Conservation (phyloP, 768 basidiomycete genomes). For the Russula earlei region DNA sequence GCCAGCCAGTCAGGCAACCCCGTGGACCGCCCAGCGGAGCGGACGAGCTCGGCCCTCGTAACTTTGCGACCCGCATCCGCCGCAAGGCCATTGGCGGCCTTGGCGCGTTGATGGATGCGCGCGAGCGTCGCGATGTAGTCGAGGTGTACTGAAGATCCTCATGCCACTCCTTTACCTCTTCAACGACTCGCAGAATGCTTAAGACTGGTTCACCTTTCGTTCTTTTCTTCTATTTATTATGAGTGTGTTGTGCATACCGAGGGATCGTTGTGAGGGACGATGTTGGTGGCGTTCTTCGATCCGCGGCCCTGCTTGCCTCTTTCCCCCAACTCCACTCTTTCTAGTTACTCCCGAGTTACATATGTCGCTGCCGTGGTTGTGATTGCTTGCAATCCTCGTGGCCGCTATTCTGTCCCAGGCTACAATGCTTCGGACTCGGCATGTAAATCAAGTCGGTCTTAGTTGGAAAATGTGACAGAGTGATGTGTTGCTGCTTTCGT, state of each 20-base stretch:
- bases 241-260: conserved; percentile 12
- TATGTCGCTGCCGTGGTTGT: not conserved
- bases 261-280: conserved; percentile 6
- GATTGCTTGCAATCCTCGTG: conserved; percentile 13
- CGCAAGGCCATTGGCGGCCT: conserved; percentile 78
- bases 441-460: conserved; percentile 12
- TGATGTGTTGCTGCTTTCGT: conserved; percentile 1
- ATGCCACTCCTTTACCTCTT: not conserved
- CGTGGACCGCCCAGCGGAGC: conserved; percentile 79
- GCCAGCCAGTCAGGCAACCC: conserved; percentile 76
- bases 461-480: conserved; percentile 14
- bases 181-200: conserved; percentile 9
- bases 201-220: conserved; percentile 18
- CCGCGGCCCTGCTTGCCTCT: conserved; percentile 6
- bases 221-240: conserved; percentile 18
- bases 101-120: conserved; percentile 68
- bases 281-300: conserved; percentile 4
- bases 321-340: conserved; percentile 9
- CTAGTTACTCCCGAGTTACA: conserved; percentile 6
- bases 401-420: not conserved
- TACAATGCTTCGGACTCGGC: conserved; percentile 1
- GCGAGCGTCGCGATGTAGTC: conserved; percentile 56
- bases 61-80: conserved; percentile 80
- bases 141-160: conserved; percentile 15
- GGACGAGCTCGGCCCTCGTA: conserved; percentile 81